Evolutionary conservation across 164 flowering plant species (phyloP).

Genomic region (Magnolia kwangsiensis): DNA sequence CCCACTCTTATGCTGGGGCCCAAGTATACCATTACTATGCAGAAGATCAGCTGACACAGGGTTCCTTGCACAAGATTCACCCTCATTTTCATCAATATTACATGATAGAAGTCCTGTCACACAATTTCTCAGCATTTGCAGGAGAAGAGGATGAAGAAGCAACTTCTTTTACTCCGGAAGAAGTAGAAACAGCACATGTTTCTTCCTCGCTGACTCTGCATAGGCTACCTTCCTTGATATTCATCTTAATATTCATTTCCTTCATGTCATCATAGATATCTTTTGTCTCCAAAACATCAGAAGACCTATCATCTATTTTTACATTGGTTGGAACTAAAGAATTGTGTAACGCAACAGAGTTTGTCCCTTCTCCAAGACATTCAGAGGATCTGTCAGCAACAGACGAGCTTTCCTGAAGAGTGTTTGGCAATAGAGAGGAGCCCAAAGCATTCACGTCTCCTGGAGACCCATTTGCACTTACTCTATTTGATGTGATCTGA

Average conservation of each 20-base stretch:
- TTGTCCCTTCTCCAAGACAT: constrained; percentile 4
- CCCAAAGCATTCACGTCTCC: constrained; percentile 10
- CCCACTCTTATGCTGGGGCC: constrained; percentile 22
- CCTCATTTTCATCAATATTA: constrained; percentile 22
- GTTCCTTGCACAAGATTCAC: constrained; percentile 12
- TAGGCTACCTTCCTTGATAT: constrained; percentile 16
- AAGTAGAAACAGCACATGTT: constrained; percentile 14
- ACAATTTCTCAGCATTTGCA: constrained; percentile 16
- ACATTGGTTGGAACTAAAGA: background rate
- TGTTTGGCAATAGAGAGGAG: constrained; percentile 1
- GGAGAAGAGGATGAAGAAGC: constrained; percentile 20
- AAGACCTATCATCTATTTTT: background rate
- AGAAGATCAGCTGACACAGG: constrained; percentile 9
- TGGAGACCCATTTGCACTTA: constrained; percentile 4
- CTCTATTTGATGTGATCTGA: constrained; percentile 3
- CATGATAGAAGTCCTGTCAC: constrained; percentile 16
- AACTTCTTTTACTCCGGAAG: constrained; percentile 16
- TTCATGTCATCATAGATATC: constrained; percentile 18
- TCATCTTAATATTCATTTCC: constrained; percentile 11
- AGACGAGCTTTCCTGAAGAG: constrained; percentile 12
- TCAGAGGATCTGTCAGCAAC: constrained; percentile 11
- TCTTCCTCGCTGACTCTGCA: constrained; percentile 19
- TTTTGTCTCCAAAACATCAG: constrained; percentile 18
- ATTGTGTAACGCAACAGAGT: background rate
- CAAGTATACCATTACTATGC: constrained; percentile 7